phyloP scores from a whole-genome alignment of 2,329 filamentous ascomycete genomes.

The Davidsoniella eucalypti region DNA sequence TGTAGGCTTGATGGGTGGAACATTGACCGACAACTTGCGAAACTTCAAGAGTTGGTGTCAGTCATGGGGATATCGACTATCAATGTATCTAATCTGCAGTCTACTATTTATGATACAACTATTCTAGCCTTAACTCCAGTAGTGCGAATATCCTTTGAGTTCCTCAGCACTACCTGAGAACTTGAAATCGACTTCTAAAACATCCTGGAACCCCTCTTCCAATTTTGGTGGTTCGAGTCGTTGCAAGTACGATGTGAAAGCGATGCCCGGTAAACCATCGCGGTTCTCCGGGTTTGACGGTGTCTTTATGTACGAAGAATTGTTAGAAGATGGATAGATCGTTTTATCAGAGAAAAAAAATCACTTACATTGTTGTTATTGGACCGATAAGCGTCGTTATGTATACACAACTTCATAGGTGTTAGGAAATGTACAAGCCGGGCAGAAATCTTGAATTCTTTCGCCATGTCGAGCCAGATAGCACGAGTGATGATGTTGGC shows the following conservation, averaged over 20 bases:
- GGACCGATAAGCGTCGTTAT: slow-evolving; percentile 75
- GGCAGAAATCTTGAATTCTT: slow-evolving; percentile 53
- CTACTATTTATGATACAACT: too few relatives aligned
- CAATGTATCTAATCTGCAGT: too few relatives aligned
- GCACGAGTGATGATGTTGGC: slow-evolving; percentile 59
- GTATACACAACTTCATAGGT: slow-evolving; percentile 50
- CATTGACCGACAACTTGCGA: too few relatives aligned
- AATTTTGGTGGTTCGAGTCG: slow-evolving; percentile 56
- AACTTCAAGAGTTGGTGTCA: too few relatives aligned
- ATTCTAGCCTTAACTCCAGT: slow-evolving; percentile 44
- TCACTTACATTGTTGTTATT: slow-evolving; percentile 33
- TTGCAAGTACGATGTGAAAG: slow-evolving; percentile 60
- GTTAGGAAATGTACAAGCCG: slow-evolving; percentile 78
- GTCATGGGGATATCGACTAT: too few relatives aligned
- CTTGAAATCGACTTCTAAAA: slow-evolving; percentile 58
- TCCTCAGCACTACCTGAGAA: slow-evolving; percentile 56
- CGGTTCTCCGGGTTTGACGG: slow-evolving; percentile 61
- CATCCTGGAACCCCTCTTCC: slow-evolving; percentile 59
- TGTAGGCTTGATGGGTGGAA: too few relatives aligned
- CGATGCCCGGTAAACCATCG: slow-evolving; percentile 54
- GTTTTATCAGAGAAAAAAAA: neutral
- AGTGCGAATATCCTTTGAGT: slow-evolving; percentile 54
- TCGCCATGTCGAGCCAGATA: slow-evolving; percentile 64
- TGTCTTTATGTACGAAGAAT: neutral
- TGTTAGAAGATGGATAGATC: neutral